Conservation (phyloP, 78 protist species). For the Trichosphaerium sp. region DNA sequence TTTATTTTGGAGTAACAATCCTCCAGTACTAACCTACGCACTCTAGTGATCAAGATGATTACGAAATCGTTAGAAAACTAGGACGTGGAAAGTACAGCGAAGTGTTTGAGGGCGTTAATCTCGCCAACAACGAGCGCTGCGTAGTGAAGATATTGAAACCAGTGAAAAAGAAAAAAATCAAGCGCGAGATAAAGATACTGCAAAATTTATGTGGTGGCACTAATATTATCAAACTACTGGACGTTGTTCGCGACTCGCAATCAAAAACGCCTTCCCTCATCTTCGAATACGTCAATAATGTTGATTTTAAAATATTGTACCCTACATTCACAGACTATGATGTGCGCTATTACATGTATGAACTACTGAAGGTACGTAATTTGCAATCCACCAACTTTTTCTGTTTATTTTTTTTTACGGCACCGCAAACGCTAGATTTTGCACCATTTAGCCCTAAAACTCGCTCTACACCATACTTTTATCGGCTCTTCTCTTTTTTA, state of each 20-base stretch:
- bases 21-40: not conserved
- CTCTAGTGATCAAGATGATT: constrained; percentile 71
- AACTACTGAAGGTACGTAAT: constrained; percentile 72
- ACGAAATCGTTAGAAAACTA: constrained; percentile 85
- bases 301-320: constrained; percentile 86
- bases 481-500: not conserved
- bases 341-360: constrained; percentile 89
- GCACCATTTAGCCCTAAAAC: not conserved
- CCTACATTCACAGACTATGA: constrained; percentile 89
- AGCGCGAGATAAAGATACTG: constrained; percentile 95
- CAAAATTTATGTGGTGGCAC: constrained; percentile 92
- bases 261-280: constrained; percentile 86
- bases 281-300: constrained; percentile 91
- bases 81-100: constrained; percentile 99
- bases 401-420: constrained; percentile 7
- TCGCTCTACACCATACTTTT: not conserved
- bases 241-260: constrained; percentile 92
- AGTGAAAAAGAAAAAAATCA: constrained; percentile 88
- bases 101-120: constrained; percentile 94
- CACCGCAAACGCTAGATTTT: no score
- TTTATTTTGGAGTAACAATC: not conserved
- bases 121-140: constrained; percentile 24
- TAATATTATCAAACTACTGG: constrained; percentile 89
- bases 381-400: no score
- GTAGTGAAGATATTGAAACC: constrained; percentile 82